Evolutionary conservation across 2,329 filamentous ascomycete genomes (phyloP), one percentile per base, ranked within the genome.

Genomic region (Fusarium sp.): DNA sequence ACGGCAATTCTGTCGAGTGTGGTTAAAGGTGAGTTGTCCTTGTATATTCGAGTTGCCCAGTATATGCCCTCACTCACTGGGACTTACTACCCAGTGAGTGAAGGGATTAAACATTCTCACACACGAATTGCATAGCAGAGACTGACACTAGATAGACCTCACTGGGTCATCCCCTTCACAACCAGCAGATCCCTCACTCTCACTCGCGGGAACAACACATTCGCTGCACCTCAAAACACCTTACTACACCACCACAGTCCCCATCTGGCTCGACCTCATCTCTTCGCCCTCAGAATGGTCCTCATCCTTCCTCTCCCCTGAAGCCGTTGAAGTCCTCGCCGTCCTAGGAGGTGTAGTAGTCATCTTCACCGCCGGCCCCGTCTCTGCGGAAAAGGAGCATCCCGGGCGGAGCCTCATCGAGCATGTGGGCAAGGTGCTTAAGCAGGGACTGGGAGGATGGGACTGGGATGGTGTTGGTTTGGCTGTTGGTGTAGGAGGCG

Each of bases 251-350:
- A 87, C 90, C 63, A 84, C 84, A 0, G 84, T 93, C 5, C 90
- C 91, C 50, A 85, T 93, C 74, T 93, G 92, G 92, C 85, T 93
- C n/a, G 92, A 93, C 77, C 85, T 92, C 54, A 85, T 92, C 67
- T 77, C 84, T 7, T 82, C 84, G 6, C 85, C 88, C 0, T 64
- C 78, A 4, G 87, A 89, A 39, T 93, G 91, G 91, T 84, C 89
- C 0, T 80, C 80, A 2, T 87, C 88, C 0, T 93, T 93, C 75
- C 85, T 92, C 2, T 87, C 88, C 0, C 81, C 86, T 0, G 91
- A 92, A 77, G 92, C 92, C 0, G 84, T 83, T 65, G 91, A 92
- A 79, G 92, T 93, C 0, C 86, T 92, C 4, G 78, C 78, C 0
- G 91, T 88, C 2, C 83, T 93, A 10, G 92, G 91, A 20, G 90